Evolutionary conservation across 108 stramenopile genomes (phyloP).

Genomic region (Heterococcus sp.): DNA sequence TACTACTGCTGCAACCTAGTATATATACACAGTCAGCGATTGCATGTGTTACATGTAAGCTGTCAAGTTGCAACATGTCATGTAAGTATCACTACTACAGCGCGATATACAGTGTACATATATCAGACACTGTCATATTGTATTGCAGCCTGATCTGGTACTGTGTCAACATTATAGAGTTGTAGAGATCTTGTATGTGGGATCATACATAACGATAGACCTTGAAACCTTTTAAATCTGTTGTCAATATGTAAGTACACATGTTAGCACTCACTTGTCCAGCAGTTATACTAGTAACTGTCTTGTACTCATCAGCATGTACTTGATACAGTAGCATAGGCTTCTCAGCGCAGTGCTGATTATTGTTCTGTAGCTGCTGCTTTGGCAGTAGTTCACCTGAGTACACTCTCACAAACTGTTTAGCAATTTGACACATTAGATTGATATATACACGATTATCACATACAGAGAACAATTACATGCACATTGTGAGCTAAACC

Average conservation of each 20-base stretch:
- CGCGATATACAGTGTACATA: too few species aligned
- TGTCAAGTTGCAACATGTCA: too few species aligned
- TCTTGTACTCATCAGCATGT: constrained; percentile 89
- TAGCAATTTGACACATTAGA: too few species aligned
- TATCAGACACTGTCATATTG: too few species aligned
- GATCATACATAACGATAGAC: neutral
- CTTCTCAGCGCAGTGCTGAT: constrained; percentile 38
- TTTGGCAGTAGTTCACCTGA: constrained; percentile 87
- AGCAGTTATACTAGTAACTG: neutral
- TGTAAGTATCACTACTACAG: too few species aligned
- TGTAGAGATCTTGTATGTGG: too few species aligned
- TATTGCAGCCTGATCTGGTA: too few species aligned
- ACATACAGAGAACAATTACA: too few species aligned
- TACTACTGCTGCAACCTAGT: constrained; percentile 79
- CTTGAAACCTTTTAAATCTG: neutral
- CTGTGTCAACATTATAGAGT: too few species aligned
- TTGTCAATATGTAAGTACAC: neutral
- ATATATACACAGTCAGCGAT: too few species aligned
- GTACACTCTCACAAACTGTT: constrained; percentile 92
- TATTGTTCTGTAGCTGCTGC: constrained; percentile 80
- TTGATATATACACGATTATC: too few species aligned
- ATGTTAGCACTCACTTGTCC: neutral
- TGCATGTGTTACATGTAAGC: neutral
- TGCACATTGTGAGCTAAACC: too few species aligned
- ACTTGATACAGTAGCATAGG: constrained; percentile 76